A percentile compares a stretch with the other conserved stretches of the same genome.
Evolutionary conservation across 2,329 filamentous ascomycete species (phyloP).

Genomic region (Aspergillus sclerotialis): DNA sequence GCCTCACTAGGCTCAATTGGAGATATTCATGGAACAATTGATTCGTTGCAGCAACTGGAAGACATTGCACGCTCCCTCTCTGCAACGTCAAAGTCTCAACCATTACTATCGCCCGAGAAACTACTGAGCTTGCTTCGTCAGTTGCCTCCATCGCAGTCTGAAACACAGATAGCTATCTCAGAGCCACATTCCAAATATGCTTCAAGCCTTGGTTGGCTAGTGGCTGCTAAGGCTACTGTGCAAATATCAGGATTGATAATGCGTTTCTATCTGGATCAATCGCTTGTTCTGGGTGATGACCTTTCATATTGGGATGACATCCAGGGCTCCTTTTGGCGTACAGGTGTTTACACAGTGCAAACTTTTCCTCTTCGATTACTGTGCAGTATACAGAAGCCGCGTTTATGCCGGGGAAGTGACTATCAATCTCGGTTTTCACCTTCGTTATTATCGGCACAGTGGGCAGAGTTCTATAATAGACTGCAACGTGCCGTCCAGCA

Average conservation of each 20-base stretch:
- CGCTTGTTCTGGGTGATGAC: constrained; percentile 74
- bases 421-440: constrained; percentile 8
- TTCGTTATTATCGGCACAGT: constrained; percentile 37
- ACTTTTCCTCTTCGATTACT: constrained; percentile 72
- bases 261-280: constrained; percentile 71
- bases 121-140: constrained; percentile 58
- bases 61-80: constrained; percentile 65
- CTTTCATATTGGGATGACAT: constrained; percentile 96
- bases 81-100: constrained; percentile 57
- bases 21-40: constrained; percentile 25
- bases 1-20: constrained; percentile 7
- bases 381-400: constrained; percentile 60
- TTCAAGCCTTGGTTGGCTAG: constrained; percentile 79
- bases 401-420: constrained; percentile 39
- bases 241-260: constrained; percentile 80
- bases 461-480: constrained; percentile 67
- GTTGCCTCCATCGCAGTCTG: constrained; percentile 11
- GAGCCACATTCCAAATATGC: constrained; percentile 48
- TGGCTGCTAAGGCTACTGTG: constrained; percentile 85
- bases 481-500: constrained; percentile 70
- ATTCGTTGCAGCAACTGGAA: constrained; percentile 45
- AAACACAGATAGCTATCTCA: constrained; percentile 13
- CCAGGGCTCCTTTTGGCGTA: constrained; percentile 68
- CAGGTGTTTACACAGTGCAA: constrained; percentile 77
- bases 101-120: constrained; percentile 53